A percentile compares a stretch with the other conserved stretches of the same genome.
phyloP scores from a whole-genome alignment of 164 flowering plant species.

The Macadamia integrifolia region DNA sequence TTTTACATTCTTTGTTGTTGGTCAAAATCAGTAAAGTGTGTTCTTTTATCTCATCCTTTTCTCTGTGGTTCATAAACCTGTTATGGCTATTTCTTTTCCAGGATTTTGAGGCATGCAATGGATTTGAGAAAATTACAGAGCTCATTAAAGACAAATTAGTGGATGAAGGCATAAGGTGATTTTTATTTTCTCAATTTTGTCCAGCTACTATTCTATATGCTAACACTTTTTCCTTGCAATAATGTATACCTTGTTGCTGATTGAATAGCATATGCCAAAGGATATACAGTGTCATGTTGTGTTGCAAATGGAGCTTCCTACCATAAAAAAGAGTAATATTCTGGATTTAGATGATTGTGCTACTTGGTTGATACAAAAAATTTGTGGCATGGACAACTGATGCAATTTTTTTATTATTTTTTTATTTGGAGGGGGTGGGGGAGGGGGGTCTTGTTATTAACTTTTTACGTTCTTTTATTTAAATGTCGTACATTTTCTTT shows the following conservation, averaged over 20 bases:
- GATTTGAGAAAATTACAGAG: constrained; percentile 80
- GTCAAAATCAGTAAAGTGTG: too few relatives aligned
- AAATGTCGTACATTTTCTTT: too few relatives aligned
- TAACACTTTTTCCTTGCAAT: constrained; percentile 1
- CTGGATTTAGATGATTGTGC: too few relatives aligned
- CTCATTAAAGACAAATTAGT: constrained; percentile 75
- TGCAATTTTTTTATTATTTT: too few relatives aligned
- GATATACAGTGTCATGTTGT: not conserved
- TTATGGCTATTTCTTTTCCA: constrained; percentile 18
- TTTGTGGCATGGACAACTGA: too few relatives aligned
- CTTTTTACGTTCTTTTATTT: too few relatives aligned
- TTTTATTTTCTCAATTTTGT: not conserved
- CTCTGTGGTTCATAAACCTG: constrained; percentile 1
- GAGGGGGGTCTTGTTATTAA: not conserved
- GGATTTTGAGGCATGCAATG: constrained; percentile 86
- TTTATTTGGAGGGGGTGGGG: not conserved
- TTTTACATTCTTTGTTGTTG: too few relatives aligned
- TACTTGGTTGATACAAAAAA: too few relatives aligned
- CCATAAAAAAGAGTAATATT: not conserved
- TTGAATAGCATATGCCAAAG: not conserved
- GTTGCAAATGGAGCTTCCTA: not conserved
- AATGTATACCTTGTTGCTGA: not conserved
- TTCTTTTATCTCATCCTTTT: not conserved
- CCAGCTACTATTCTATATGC: not conserved
- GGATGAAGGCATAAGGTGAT: constrained; percentile 78